These are phyloP conservation scores for Pseudogymnoascus sp. DNA, from an alignment of 2,329 filamentous ascomycete species.

Conservation along the genomic window DNA sequence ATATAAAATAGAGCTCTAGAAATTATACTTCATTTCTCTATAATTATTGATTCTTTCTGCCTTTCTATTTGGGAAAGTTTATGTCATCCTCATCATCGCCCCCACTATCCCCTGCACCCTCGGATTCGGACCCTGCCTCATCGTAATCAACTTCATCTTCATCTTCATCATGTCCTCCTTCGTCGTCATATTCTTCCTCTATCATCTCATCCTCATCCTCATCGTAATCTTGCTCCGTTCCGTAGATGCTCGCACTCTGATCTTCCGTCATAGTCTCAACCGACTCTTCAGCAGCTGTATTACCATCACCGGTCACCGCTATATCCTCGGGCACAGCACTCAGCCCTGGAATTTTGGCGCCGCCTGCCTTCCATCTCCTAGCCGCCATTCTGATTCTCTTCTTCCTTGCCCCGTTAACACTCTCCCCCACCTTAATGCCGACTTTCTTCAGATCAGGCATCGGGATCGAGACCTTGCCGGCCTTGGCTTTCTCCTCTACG, in stretches of 20 bases:
- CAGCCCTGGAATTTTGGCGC: neutral
- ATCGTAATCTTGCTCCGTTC: slow-evolving; percentile 16
- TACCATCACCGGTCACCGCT: slow-evolving; percentile 12
- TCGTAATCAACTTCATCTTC: slow-evolving; percentile 21
- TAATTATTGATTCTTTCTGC: neutral
- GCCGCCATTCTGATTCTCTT: slow-evolving; percentile 2
- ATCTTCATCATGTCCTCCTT: slow-evolving; percentile 22
- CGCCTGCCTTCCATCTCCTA: neutral
- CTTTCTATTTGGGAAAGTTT: neutral
- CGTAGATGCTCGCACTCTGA: slow-evolving; percentile 17
- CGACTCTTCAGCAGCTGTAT: slow-evolving; percentile 23
- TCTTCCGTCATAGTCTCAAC: slow-evolving; percentile 25
- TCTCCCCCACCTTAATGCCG: slow-evolving; percentile 15
- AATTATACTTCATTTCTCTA: neutral
- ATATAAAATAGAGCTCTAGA: neutral
- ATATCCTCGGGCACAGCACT: slow-evolving; percentile 3
- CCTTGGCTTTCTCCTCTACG: slow-evolving; percentile 19
- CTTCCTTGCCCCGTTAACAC: slow-evolving; percentile 15
- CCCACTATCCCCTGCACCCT: slow-evolving; percentile 11
- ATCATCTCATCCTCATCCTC: slow-evolving; percentile 14
- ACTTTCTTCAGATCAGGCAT: slow-evolving; percentile 22
- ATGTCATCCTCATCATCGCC: slow-evolving; percentile 2
- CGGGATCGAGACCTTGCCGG: slow-evolving; percentile 19
- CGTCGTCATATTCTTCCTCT: slow-evolving; percentile 24
- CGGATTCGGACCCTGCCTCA: neutral